Conservation (phyloP, 768 basidiomycete species). For the Macrolepiota albuminosa region DNA sequence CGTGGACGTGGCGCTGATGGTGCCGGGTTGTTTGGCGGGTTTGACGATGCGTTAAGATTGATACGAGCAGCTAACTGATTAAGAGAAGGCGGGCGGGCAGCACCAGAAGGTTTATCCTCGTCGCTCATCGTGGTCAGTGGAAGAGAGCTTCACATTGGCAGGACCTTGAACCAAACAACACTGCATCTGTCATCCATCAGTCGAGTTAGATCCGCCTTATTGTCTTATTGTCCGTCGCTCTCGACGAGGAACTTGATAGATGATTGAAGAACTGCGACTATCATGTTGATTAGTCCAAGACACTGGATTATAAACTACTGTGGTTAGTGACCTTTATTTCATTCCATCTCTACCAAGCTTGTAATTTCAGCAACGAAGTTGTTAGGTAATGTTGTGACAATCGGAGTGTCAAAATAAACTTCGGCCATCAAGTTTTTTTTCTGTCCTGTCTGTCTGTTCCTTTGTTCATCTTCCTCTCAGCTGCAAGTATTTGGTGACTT, state of each 20-base stretch:
- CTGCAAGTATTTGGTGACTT: background rate
- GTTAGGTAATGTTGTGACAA: too few relatives aligned
- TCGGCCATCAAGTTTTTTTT: constrained; percentile 10
- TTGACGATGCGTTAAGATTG: constrained; percentile 35
- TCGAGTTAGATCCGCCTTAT: background rate
- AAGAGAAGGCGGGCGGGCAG: constrained; percentile 59
- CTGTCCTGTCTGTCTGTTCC: background rate
- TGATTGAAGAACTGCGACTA: background rate
- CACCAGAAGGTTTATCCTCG: constrained; percentile 17
- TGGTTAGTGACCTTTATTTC: background rate
- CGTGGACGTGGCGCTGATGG: constrained; percentile 54
- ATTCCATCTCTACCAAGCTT: too few relatives aligned
- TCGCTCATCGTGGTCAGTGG: constrained; percentile 19
- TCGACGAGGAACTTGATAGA: background rate
- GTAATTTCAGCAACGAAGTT: background rate
- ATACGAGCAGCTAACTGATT: constrained; percentile 82
- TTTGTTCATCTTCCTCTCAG: background rate
- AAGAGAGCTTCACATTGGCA: constrained; percentile 1
- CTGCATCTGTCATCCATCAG: constrained; percentile 8
- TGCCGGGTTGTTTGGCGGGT: constrained; percentile 18
- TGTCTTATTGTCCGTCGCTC: background rate
- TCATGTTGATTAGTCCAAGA: background rate
- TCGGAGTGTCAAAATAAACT: background rate
- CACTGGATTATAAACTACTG: background rate
- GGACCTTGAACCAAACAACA: constrained; percentile 12